These are phyloP conservation scores for Fusarium sp. DNA, from an alignment of 2,329 filamentous ascomycete species.

Conservation along the genomic window DNA sequence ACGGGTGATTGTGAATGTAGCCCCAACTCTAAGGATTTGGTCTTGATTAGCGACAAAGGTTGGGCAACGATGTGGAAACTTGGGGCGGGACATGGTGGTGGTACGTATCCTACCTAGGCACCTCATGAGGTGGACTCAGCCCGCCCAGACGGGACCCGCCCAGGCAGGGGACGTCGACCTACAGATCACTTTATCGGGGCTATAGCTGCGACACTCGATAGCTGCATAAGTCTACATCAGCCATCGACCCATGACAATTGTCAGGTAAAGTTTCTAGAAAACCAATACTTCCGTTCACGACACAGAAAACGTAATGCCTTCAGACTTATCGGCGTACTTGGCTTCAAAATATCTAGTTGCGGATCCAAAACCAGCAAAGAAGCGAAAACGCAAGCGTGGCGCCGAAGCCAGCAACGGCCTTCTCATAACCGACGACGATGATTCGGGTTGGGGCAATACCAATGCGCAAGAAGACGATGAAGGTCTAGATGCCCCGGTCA, in stretches of 20 bases:
- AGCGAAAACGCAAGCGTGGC: constrained; percentile 71
- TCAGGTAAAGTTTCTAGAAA: not conserved
- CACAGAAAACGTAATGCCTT: constrained; percentile 57
- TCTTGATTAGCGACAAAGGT: constrained; percentile 33
- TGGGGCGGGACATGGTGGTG: constrained; percentile 30
- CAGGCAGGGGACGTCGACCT: constrained; percentile 11
- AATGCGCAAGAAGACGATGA: constrained; percentile 59
- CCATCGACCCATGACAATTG: constrained; percentile 18
- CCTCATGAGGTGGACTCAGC: constrained; percentile 24
- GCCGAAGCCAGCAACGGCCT: constrained; percentile 64
- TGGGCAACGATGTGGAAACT: constrained; percentile 44
- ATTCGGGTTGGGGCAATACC: constrained; percentile 62
- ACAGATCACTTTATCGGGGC: constrained; percentile 27
- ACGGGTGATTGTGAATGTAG: constrained; percentile 19
- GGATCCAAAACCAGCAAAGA: constrained; percentile 68
- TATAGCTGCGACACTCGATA: constrained; percentile 34
- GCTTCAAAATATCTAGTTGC: constrained; percentile 87
- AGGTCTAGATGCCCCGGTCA: constrained; percentile 64
- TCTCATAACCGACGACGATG: constrained; percentile 74
- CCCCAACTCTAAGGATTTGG: constrained; percentile 21
- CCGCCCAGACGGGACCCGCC: not conserved
- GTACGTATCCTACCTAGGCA: constrained; percentile 43
- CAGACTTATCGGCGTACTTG: constrained; percentile 83
- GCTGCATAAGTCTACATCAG: constrained; percentile 40
- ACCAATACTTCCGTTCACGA: not conserved